phyloP scores from a whole-genome alignment of 768 basidiomycete species.

The Boletus sp. region DNA sequence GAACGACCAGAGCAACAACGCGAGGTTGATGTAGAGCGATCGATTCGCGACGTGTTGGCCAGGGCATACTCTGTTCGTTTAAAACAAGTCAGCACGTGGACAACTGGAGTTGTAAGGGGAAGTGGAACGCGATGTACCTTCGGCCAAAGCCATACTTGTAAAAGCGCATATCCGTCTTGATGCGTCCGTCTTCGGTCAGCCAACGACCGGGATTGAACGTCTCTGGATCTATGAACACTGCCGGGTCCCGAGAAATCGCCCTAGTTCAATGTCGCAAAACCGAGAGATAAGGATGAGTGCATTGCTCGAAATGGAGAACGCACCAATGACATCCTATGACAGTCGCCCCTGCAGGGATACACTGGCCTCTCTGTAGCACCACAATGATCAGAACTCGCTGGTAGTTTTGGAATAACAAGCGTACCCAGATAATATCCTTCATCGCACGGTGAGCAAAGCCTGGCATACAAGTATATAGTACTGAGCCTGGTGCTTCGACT shows the following conservation, averaged over 20 bases:
- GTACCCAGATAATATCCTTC: conserved; percentile 59
- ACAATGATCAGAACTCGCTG: neutral
- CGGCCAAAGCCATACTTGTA: conserved; percentile 1
- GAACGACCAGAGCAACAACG: conserved; percentile 63
- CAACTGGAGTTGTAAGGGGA: neutral
- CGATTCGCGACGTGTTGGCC: conserved; percentile 46
- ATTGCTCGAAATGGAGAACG: neutral
- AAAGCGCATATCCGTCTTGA: conserved; percentile 1
- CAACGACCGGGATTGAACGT: neutral
- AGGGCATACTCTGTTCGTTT: conserved; percentile 48
- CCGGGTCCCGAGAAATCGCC: neutral
- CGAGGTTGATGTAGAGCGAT: conserved; percentile 61
- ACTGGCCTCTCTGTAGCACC: neutral
- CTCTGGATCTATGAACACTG: neutral
- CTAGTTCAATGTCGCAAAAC: neutral
- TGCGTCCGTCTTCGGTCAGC: conserved; percentile 1
- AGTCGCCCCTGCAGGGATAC: neutral
- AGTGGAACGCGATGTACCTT: neutral
- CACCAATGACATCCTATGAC: neutral
- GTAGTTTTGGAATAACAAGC: neutral
- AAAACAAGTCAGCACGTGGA: neutral
- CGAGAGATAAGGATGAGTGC: neutral
- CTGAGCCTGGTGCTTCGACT: neutral
- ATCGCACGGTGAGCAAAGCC: conserved; percentile 63
- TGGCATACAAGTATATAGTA: neutral